Percentiles rank a stretch among this genome's conserved stretches.
Evolutionary conservation across 169 alveolate genomes (phyloP).

Genomic region (Plasmodium vivax): DNA sequence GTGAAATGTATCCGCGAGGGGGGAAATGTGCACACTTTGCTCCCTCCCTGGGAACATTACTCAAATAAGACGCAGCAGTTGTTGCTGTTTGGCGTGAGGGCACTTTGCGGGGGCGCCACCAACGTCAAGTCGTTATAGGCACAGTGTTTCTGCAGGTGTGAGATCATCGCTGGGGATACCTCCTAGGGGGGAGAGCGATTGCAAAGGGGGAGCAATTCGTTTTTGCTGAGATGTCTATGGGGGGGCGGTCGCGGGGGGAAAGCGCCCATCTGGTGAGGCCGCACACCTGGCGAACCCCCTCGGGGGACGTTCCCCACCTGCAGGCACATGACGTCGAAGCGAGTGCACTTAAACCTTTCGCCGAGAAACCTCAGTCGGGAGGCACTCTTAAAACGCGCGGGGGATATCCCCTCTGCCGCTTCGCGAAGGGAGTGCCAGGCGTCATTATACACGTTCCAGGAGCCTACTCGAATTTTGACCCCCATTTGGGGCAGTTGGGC

Average conservation of each 20-base stretch:
- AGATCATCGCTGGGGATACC: slow-evolving; percentile 22
- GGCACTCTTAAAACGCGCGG: neutral
- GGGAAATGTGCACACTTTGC: no score
- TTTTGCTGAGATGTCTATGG: neutral
- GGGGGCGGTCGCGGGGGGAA: neutral
- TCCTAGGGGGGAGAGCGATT: neutral
- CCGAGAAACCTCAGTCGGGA: neutral
- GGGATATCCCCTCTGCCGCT: neutral
- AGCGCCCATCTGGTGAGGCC: neutral
- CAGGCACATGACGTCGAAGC: slow-evolving; percentile 25
- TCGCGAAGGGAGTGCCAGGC: neutral
- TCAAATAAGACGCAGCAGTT: slow-evolving; percentile 34
- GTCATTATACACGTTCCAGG: slow-evolving; percentile 23
- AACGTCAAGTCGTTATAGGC: neutral
- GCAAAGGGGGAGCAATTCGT: neutral
- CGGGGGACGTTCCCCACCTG: neutral
- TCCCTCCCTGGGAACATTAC: neutral
- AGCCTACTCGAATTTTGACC: slow-evolving; percentile 28
- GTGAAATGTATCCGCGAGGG: no score
- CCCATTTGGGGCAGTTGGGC: neutral
- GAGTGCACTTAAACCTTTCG: neutral
- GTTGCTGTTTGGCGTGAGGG: slow-evolving; percentile 8
- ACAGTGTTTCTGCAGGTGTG: neutral
- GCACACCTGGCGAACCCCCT: neutral
- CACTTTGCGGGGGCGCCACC: neutral